Conservation (phyloP, 139 green algal genomes). For the Eudorina sp. region DNA sequence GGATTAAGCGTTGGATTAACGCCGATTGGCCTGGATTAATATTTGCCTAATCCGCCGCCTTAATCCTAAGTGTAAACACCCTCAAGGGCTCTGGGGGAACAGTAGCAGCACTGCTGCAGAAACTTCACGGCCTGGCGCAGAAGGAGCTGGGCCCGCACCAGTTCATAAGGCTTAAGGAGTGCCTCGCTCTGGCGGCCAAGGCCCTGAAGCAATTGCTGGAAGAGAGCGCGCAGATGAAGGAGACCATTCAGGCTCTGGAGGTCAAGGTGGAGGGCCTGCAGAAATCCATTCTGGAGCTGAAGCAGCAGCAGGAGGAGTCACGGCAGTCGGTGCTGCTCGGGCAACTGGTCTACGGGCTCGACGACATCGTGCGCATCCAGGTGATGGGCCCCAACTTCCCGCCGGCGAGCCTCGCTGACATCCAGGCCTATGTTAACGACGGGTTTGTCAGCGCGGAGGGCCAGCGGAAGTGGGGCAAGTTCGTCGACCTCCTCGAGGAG, state of each 20-base stretch:
- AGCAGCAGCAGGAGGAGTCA: background rate
- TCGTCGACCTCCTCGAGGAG: background rate
- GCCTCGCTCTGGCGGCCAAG: background rate
- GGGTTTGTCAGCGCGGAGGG: background rate
- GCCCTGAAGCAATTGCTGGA: background rate
- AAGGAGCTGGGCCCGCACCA: conserved; percentile 9
- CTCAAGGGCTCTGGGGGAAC: conserved; percentile 11
- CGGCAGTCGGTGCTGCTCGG: background rate
- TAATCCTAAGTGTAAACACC: too few species aligned
- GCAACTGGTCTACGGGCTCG: background rate
- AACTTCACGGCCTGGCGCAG: background rate
- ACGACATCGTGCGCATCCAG: background rate
- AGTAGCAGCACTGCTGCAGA: background rate
- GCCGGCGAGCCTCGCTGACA: background rate
- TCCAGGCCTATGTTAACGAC: background rate
- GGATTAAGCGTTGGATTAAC: too few species aligned
- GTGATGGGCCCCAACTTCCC: background rate
- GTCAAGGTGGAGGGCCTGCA: background rate
- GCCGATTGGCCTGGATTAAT: too few species aligned
- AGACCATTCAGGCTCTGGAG: background rate
- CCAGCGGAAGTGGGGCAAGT: background rate
- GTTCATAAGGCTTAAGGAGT: background rate
- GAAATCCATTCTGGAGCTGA: background rate
- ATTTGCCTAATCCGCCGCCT: too few species aligned
- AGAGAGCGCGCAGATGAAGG: conserved; percentile 7